Base-by-base conservation (phyloP, 1,284 basidiomycete species). In the Leccinum insolens region DNA sequence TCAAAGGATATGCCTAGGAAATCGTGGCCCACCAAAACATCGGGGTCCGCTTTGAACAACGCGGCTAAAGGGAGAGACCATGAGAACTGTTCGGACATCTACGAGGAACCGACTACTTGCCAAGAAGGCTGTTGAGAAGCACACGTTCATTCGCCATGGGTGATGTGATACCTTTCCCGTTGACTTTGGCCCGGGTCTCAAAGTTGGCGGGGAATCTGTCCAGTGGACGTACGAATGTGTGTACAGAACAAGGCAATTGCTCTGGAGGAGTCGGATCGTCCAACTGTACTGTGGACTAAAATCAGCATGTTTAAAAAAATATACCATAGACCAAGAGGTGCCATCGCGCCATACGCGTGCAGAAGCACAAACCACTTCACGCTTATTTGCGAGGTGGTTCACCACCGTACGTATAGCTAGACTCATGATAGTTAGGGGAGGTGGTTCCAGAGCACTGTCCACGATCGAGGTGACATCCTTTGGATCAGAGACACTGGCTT, bases 21-120 rank as follows among this genome's bases (percentile, higher is more conserved):
- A 68, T 98, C 96, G 77, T 99, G 96, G 0, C 97, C 96, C 39
- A 99, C 86, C 63, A 99, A 90, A 41, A 99, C 89, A 77, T 99
- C 98, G 0, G 98, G 96, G 76, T 99, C 98, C 31, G 93, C 87
- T 74, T 91, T 92, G 76, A 94, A 88, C 41, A 99, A 87, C 7
- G 91, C 89, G 59, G 89, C 95, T 95, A 70, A 46, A 63, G 22
- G 22, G 55, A 46, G 57, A 37, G 37, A 34, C n/a, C 17, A 49
- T 68, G 49, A 69, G 17, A 39, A 61, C 7, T 52, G 5, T 52
- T 20, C 14, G 34, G 34, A 15, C 58, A 63, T 22, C 34, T 6
- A 63, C 14, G 12, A 63, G 34, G 8, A 15, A 62, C 0, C 0
- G 8, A 57, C 61, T 4, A 78, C 83, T 61, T 77, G 90, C 93